Base-by-base conservation (phyloP, 148 eudicot genomes). In the Camellia sinensis region DNA sequence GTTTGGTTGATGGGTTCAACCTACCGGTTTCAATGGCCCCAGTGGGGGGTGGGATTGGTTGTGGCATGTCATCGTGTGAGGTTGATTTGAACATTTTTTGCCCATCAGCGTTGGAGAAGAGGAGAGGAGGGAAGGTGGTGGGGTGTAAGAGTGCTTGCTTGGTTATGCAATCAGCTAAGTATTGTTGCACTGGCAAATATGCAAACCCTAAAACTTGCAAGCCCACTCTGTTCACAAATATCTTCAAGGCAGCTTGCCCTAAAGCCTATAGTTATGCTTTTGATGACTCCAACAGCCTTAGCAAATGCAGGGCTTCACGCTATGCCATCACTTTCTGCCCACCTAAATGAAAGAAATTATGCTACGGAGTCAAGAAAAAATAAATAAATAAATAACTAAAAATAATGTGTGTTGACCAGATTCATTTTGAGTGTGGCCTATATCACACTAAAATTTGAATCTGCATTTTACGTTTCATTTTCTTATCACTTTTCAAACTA, bases 61-160 rank as follows among this genome's bases (percentile, higher is more conserved):
- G 98, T 62, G 93, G 97, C 2, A 88, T 86, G 41, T 94, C 97
- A 2, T 44, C 82, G 6, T 94, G 98, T 73, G 95, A 86, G 21
- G 98, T 79, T 0, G 94, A 92, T 73, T 63, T 94, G 79, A 94
- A 94, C 78, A 68, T 86, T 0, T 89, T 95, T 43, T 96, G 99
- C 73, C 99, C 99, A 0, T 86, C 93, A 0, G 93, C 94, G n/a
- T 67, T 95, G 77, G 92, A 90, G 50, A 89, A 91, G 65, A 86
- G 82, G 86, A 79, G 61, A 2, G 93, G 83, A 12, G 90, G 80
- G 4, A 85, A 62, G 40, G 97, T 89, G 6, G 92, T 96, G 0
- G 99, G 98, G 40, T 96, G 99, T 57, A 89, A 91, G 80, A 96
- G 98, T 54, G 99, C 98, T 13, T 96, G 98, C 63, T 80, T 92